A percentile compares a stretch with the other conserved stretches of the same genome.
Evolutionary conservation across 192 early-diverging fungal species (phyloP).

Genomic region (Coemansia reversa): DNA sequence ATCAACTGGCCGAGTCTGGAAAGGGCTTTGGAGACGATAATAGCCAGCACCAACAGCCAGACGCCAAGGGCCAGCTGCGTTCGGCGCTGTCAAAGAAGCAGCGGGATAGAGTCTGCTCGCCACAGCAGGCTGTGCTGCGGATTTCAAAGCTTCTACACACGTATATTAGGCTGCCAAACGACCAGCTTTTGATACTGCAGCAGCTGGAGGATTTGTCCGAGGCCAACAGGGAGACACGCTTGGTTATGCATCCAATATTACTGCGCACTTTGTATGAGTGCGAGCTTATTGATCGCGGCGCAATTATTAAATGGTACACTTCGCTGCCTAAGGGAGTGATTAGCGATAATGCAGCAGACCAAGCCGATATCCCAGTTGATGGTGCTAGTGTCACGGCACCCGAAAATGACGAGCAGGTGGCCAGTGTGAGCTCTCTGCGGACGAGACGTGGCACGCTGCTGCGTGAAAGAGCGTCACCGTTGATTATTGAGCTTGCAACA

Average conservation of each 20-base stretch:
- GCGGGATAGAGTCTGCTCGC: constrained; percentile 23
- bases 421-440: neutral
- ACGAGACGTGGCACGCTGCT: constrained; percentile 30
- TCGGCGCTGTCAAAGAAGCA: constrained; percentile 43
- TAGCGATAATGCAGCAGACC: neutral
- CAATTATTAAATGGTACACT: constrained; percentile 38
- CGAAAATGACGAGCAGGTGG: neutral
- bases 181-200: constrained; percentile 39
- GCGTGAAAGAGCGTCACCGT: constrained; percentile 27
- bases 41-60: neutral
- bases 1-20: constrained; percentile 29
- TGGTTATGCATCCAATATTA: constrained; percentile 25
- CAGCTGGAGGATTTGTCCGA: constrained; percentile 46
- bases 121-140: constrained; percentile 28
- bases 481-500: constrained; percentile 31
- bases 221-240: constrained; percentile 33
- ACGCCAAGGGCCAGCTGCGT: constrained; percentile 7
- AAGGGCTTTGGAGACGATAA: neutral
- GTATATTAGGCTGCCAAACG: constrained; percentile 37
- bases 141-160: constrained; percentile 42
- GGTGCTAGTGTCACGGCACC: constrained; percentile 1
- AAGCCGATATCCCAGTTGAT: neutral
- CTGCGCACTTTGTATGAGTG: constrained; percentile 45
- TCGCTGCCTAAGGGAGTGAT: constrained; percentile 1
- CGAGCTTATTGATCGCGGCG: constrained; percentile 39